Conservation (phyloP, 768 basidiomycete genomes). For the Boletus coccyginus region DNA sequence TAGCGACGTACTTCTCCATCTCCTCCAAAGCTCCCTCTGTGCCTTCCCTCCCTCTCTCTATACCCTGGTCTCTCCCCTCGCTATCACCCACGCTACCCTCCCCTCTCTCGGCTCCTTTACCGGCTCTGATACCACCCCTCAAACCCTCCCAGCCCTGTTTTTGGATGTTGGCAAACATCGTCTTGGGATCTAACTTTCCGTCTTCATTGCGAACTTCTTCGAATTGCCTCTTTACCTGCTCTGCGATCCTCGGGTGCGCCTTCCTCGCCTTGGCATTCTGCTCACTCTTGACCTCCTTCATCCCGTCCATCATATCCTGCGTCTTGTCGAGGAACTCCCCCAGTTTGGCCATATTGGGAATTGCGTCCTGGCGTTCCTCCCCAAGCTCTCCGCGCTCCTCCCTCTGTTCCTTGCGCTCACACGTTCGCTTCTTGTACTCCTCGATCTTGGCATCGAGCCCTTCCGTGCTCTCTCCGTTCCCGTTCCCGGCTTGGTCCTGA, state of each 20-base stretch:
- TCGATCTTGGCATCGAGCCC: conserved; percentile 6
- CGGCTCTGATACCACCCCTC: background rate
- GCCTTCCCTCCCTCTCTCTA: conserved; percentile 8
- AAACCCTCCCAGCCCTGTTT: conserved; percentile 4
- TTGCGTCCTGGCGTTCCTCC: background rate
- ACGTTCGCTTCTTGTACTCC: background rate
- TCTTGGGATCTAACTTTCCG: conserved; percentile 6
- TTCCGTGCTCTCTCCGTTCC: background rate
- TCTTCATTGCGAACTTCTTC: background rate
- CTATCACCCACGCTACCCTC: background rate
- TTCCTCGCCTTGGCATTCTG: conserved; percentile 14
- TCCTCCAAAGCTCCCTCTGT: conserved; percentile 10
- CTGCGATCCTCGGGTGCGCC: conserved; percentile 13
- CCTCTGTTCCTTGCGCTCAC: background rate
- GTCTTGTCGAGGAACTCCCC: conserved; percentile 19
- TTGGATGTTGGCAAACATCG: conserved; percentile 8
- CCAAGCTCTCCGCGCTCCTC: background rate
- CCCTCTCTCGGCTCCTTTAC: background rate
- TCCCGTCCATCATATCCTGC: conserved; percentile 16
- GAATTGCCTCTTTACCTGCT: conserved; percentile 10
- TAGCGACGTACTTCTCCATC: conserved; percentile 2
- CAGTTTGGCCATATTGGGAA: conserved; percentile 7
- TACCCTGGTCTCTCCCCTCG: conserved; percentile 1
- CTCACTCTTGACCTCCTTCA: conserved; percentile 14
- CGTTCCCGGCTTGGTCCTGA: background rate